Evolutionary conservation across 2,329 filamentous ascomycete genomes (phyloP), one percentile per base, ranked within the genome.

Genomic region (Daldinia sp.): DNA sequence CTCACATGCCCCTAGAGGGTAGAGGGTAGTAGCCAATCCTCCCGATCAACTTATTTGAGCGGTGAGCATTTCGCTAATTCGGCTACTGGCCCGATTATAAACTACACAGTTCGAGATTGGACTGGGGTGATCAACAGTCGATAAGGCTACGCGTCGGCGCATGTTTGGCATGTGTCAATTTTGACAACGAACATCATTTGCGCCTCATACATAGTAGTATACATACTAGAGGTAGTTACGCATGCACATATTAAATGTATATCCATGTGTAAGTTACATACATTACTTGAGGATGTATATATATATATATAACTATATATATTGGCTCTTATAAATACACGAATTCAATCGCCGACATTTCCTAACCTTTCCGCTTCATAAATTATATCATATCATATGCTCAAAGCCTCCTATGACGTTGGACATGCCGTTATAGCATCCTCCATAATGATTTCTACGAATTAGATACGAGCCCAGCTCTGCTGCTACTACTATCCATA

Each of bases 1-100:
- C 11, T 21, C 23, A 50, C 30, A 29, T 48, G 27, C 21, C 21
- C 21, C 8, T 45, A 45, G 39, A 25, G 39, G 21, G 13, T 7
- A 25, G 21, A 45, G 13, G 39, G 39, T 34, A 50, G 47, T 17
- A 50, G 7, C 7, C 17, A 21, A 50, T 34, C 47, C 29, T 34
- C 8, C 30, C 10, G 3, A 21, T 11, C 30, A 34, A 23, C 30
- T 32, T 50, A 23, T 32, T 35, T 9, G 11, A 35, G 47, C 47
- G 47, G 47, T 50, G 47, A 50, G 27, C 47, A 50, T 17, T 50
- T 45, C 39, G 39, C 39, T 45, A 45, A 45, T 45, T 45, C 39
- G 21, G 39, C 54, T 65, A 41, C 48, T 57, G 34, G 48, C 13
- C 39, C 53, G 49, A n/a, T 21, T 37, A 53, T 29, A 53, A 32